phyloP scores from a whole-genome alignment of 2,329 filamentous ascomycete species.

The Fusarium musae region DNA sequence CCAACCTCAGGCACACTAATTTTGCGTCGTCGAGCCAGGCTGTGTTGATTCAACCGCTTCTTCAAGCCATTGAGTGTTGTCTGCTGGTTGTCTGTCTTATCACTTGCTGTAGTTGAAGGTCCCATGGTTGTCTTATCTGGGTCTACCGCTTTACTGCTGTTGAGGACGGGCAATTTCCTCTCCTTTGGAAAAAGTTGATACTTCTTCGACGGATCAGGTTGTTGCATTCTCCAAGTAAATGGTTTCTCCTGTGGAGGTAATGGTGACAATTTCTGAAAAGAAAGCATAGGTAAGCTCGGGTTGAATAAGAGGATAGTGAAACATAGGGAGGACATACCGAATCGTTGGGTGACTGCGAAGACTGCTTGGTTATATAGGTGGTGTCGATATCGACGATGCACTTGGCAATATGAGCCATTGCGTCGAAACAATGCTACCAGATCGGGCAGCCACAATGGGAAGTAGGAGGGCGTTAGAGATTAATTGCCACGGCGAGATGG shows the following conservation, averaged over 20 bases:
- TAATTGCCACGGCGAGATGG: slow-evolving; percentile 36
- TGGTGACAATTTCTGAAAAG: slow-evolving; percentile 40
- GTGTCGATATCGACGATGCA: slow-evolving; percentile 64
- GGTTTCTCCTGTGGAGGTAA: slow-evolving; percentile 58
- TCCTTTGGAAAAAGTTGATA: slow-evolving; percentile 71
- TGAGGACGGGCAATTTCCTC: slow-evolving; percentile 56
- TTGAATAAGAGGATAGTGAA: slow-evolving; percentile 7
- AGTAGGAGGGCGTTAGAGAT: slow-evolving; percentile 42
- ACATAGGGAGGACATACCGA: slow-evolving; percentile 51
- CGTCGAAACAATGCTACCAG: slow-evolving; percentile 40
- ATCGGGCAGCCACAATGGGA: slow-evolving; percentile 35
- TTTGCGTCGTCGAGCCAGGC: slow-evolving; percentile 68
- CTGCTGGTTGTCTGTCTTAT: slow-evolving; percentile 54
- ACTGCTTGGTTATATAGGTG: slow-evolving; percentile 63
- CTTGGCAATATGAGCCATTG: slow-evolving; percentile 72
- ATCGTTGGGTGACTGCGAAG: slow-evolving; percentile 58
- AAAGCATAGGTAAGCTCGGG: slow-evolving; percentile 28
- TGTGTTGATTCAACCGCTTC: slow-evolving; percentile 68
- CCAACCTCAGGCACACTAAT: slow-evolving; percentile 72
- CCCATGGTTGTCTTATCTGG: slow-evolving; percentile 61
- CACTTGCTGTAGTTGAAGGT: slow-evolving; percentile 55
- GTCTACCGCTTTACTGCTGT: slow-evolving; percentile 60
- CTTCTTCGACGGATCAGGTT: slow-evolving; percentile 62
- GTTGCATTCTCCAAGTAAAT: slow-evolving; percentile 69
- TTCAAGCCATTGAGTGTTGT: slow-evolving; percentile 56